Percentiles rank a stretch among this genome's conserved stretches.
These are phyloP conservation scores for Saitozyma podzolica DNA, from an alignment of 768 basidiomycete genomes.

Conservation along the genomic window DNA sequence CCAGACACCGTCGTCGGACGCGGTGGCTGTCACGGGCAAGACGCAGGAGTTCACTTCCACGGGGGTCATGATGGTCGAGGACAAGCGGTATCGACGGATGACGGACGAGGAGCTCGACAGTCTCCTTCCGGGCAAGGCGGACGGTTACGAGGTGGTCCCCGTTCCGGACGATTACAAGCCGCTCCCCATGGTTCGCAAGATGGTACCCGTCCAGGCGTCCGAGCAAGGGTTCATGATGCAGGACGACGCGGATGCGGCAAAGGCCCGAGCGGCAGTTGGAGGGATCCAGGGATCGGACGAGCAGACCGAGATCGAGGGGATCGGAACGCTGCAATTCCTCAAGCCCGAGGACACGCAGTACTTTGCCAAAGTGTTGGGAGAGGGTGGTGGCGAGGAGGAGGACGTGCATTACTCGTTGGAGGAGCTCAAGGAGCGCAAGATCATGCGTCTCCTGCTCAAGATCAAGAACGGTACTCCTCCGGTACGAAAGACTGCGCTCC, in stretches of 20 bases:
- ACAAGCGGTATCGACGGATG: constrained; percentile 94
- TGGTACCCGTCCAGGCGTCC: constrained; percentile 59
- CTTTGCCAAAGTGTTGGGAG: constrained; percentile 78
- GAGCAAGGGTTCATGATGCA: constrained; percentile 94
- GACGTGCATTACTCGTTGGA: constrained; percentile 89
- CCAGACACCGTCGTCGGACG: constrained; percentile 69
- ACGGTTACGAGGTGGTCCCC: constrained; percentile 85
- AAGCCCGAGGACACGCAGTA: constrained; percentile 98
- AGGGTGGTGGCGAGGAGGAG: constrained; percentile 68
- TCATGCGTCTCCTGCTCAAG: constrained; percentile 94
- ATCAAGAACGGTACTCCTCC: constrained; percentile 99
- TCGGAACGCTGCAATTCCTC: constrained; percentile 95
- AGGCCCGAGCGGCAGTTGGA: constrained; percentile 81
- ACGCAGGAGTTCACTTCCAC: constrained; percentile 33
- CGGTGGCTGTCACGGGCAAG: constrained; percentile 56
- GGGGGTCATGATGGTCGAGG: constrained; percentile 58
- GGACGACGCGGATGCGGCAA: constrained; percentile 81
- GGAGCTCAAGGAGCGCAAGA: constrained; percentile 99
- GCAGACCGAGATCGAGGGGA: constrained; percentile 96
- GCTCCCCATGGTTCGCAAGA: constrained; percentile 61
- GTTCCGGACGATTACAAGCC: constrained; percentile 93
- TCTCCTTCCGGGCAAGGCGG: constrained; percentile 68
- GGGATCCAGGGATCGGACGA: constrained; percentile 77
- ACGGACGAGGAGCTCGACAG: constrained; percentile 94
- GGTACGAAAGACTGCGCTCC: constrained; percentile 92